These are phyloP conservation scores for Gymnopus androsaceus DNA, from an alignment of 1,284 basidiomycete genomes.

Conservation along the genomic window DNA sequence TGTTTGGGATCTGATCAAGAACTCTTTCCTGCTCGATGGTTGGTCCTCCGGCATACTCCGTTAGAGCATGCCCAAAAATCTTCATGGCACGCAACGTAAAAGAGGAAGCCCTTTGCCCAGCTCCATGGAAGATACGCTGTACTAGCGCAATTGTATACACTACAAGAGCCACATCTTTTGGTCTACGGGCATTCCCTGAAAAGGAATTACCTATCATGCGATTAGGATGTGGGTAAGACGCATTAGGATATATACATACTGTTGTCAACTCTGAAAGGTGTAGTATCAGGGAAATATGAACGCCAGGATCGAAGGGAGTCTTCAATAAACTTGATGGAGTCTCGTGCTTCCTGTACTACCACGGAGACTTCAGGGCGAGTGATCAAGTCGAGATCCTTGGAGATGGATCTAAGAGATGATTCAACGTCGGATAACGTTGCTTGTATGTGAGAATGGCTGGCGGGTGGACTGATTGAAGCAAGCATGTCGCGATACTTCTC, in stretches of 20 bases:
- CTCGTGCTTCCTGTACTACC: too few relatives aligned
- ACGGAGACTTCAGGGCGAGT: too few relatives aligned
- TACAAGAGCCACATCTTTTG: not conserved
- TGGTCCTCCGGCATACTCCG: not conserved
- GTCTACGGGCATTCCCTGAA: not conserved
- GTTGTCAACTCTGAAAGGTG: not conserved
- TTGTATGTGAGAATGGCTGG: too few relatives aligned
- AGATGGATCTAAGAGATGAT: too few relatives aligned
- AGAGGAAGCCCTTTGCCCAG: not conserved
- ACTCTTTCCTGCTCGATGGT: not conserved
- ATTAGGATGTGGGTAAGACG: not conserved
- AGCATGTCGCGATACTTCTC: too few relatives aligned
- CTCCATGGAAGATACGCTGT: not conserved
- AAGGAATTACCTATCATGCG: not conserved
- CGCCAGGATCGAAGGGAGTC: not conserved
- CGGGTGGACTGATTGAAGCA: too few relatives aligned
- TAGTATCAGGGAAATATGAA: not conserved
- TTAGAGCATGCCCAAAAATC: not conserved
- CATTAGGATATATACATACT: not conserved
- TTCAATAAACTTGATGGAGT: not conserved
- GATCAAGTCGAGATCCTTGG: too few relatives aligned
- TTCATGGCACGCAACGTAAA: not conserved
- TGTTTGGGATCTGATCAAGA: not conserved
- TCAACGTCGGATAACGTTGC: too few relatives aligned
- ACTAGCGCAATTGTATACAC: not conserved